Percentiles rank a stretch among this genome's conserved stretches.
Evolutionary conservation across 140 eudicot genomes (phyloP).

Genomic region (Bidens hawaiensis): DNA sequence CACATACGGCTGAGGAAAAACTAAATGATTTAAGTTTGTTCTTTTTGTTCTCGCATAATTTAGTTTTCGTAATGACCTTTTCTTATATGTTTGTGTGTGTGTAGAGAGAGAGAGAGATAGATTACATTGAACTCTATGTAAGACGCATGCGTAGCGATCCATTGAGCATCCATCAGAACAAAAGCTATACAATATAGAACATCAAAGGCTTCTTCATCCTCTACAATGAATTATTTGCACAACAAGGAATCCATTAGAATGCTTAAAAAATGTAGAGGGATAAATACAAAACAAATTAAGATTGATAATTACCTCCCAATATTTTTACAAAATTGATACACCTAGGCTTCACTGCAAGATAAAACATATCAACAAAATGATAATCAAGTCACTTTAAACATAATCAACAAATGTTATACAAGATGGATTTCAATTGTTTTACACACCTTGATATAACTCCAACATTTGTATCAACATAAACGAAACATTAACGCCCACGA

Average conservation of each 20-base stretch:
- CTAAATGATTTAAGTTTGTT: too few relatives aligned
- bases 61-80: too few relatives aligned
- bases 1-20: too few relatives aligned
- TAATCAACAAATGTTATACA: background rate
- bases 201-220: constrained; percentile 79
- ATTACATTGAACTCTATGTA: constrained; percentile 91
- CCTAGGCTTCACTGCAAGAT: constrained; percentile 70
- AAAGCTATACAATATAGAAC: constrained; percentile 80
- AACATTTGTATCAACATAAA: constrained; percentile 93
- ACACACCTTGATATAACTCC: constrained; percentile 71
- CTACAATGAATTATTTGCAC: constrained; percentile 41
- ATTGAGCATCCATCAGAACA: constrained; percentile 92
- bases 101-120: too few relatives aligned
- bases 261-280: background rate
- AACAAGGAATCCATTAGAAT: too few relatives aligned
- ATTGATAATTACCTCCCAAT: constrained; percentile 56
- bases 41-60: too few relatives aligned
- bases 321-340: constrained; percentile 60
- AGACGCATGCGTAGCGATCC: constrained; percentile 91
- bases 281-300: background rate
- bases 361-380: constrained; percentile 1
- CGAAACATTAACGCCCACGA: constrained; percentile 84
- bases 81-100: too few relatives aligned
- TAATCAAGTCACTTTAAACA: background rate
- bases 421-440: constrained; percentile 6